Conservation (phyloP, 257 asterid species). For the Cruciata laevipes region DNA sequence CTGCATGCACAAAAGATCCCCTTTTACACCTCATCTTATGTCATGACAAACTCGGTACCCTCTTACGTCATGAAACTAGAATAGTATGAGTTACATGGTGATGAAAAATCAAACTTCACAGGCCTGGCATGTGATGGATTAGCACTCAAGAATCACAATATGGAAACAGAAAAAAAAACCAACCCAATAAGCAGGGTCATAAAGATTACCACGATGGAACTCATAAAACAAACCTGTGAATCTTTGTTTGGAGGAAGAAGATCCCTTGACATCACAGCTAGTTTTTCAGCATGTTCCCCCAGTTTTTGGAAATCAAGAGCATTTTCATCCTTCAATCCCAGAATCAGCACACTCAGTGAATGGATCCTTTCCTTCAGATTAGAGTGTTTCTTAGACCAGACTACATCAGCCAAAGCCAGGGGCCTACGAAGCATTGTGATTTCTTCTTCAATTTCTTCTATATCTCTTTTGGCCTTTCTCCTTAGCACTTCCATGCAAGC, state of each 20-base stretch:
- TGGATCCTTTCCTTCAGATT: conserved; percentile 32
- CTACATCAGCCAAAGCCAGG: conserved; percentile 34
- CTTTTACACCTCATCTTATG: no score
- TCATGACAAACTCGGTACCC: neutral
- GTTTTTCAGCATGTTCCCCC: conserved; percentile 22
- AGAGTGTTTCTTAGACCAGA: conserved; percentile 32
- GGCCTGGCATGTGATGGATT: neutral
- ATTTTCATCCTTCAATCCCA: conserved; percentile 23
- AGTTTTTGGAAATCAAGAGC: conserved; percentile 16
- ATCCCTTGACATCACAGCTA: conserved; percentile 30
- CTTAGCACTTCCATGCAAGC: conserved; percentile 44
- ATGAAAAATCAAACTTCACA: neutral
- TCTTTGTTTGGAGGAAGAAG: conserved; percentile 20
- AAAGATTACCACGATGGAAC: conserved; percentile 5
- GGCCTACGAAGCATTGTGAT: conserved; percentile 38
- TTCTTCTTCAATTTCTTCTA: conserved; percentile 45
- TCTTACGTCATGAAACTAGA: neutral
- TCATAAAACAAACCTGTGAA: conserved; percentile 31
- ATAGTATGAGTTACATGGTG: neutral
- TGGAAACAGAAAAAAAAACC: neutral
- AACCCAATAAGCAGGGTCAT: conserved; percentile 1
- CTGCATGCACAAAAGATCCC: neutral
- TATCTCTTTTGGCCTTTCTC: conserved; percentile 46
- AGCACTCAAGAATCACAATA: neutral
- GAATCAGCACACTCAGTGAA: conserved; percentile 22